Percentiles rank a stretch among this genome's conserved stretches.
Evolutionary conservation across 129 eudicot genomes (phyloP).

Genomic region (Flaveria linearis): DNA sequence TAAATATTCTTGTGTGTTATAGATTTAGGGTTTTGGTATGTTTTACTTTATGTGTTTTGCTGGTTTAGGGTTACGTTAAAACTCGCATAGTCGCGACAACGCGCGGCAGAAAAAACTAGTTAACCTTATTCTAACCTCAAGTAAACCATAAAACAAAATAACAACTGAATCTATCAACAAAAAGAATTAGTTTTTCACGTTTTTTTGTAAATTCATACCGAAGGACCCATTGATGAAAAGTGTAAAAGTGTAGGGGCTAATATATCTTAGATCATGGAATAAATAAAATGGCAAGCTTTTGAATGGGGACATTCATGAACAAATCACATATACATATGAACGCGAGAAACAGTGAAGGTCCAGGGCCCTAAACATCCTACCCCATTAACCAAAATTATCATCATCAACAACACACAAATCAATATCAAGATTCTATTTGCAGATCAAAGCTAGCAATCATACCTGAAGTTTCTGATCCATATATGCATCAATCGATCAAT

Average conservation of each 20-base stretch:
- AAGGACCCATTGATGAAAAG: slow-evolving; percentile 8
- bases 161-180: no score
- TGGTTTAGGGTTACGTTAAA: no score
- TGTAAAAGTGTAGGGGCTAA: slow-evolving; percentile 4
- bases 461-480: no score
- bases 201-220: neutral
- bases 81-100: no score
- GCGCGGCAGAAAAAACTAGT: no score
- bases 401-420: neutral
- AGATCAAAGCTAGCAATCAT: slow-evolving; percentile 7
- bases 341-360: slow-evolving; percentile 10
- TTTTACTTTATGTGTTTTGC: no score
- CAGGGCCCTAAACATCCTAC: slow-evolving; percentile 18
- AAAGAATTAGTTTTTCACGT: neutral
- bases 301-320: slow-evolving; percentile 33
- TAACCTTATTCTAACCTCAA: no score
- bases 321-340: slow-evolving; percentile 32
- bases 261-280: slow-evolving; percentile 7
- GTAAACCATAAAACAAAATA: no score
- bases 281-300: slow-evolving; percentile 20
- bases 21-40: no score
- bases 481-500: neutral
- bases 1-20: no score
- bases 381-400: slow-evolving; percentile 1
- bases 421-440: neutral